Conservation (phyloP, 2,329 filamentous ascomycete genomes). For the Diaporthe ilicicola region DNA sequence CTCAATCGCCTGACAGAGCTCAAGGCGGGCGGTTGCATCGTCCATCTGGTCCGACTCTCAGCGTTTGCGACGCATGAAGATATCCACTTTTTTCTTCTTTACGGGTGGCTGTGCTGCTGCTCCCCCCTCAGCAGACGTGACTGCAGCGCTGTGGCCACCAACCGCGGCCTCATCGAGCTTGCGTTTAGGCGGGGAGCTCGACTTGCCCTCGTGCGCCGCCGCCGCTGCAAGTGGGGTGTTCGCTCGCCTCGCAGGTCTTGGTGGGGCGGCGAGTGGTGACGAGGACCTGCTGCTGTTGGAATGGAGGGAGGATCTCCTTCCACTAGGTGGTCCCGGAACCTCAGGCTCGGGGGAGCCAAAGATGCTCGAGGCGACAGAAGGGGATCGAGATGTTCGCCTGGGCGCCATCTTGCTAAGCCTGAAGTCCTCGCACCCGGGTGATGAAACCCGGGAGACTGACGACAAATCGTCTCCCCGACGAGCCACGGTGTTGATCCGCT, state of each 20-base stretch:
- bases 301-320: constrained; percentile 18
- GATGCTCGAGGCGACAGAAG: constrained; percentile 1
- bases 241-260: neutral
- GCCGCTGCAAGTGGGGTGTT: neutral
- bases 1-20: neutral
- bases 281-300: constrained; percentile 33
- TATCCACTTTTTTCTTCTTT: constrained; percentile 56
- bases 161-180: neutral
- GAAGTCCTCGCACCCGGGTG: constrained; percentile 2
- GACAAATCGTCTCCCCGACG: neutral
- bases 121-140: constrained; percentile 29
- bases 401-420: neutral
- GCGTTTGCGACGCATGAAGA: constrained; percentile 59
- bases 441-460: neutral
- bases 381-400: constrained; percentile 9
- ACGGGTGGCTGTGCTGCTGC: constrained; percentile 33
- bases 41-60: constrained; percentile 26
- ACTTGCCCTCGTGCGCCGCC: neutral
- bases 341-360: constrained; percentile 12
- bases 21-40: neutral
- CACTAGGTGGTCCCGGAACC: neutral
- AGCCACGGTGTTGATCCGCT: constrained; percentile 16
- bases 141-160: constrained; percentile 14
- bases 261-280: constrained; percentile 33
- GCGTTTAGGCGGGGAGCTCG: neutral